phyloP scores from a whole-genome alignment of 2,329 filamentous ascomycete genomes.

The Cladosporium sp. region DNA sequence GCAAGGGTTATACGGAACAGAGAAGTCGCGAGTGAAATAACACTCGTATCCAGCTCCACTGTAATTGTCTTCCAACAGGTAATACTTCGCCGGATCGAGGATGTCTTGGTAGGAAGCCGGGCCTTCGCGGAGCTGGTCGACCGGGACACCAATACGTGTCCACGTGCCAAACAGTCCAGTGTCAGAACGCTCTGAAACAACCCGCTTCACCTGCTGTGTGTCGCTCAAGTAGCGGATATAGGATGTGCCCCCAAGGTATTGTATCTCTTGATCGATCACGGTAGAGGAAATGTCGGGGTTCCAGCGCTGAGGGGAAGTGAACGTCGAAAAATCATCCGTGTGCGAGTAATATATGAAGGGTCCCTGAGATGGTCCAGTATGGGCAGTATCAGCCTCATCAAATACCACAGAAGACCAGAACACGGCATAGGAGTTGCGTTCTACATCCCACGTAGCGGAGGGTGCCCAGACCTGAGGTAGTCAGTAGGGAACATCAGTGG shows the following conservation, averaged over 20 bases:
- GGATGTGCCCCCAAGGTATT: background rate
- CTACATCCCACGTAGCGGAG: slow-evolving; percentile 1
- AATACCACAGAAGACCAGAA: slow-evolving; percentile 3
- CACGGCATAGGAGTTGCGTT: background rate
- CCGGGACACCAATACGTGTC: background rate
- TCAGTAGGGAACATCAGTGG: background rate
- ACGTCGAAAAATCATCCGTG: background rate
- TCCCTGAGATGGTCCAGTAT: background rate
- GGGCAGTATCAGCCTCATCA: background rate
- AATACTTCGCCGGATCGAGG: slow-evolving; percentile 1
- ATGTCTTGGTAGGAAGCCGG: slow-evolving; percentile 1
- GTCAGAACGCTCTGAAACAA: background rate
- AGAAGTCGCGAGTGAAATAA: background rate
- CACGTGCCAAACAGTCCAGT: background rate
- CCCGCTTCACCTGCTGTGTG: slow-evolving; percentile 1
- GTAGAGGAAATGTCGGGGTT: background rate
- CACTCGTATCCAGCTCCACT: background rate
- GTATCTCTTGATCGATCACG: slow-evolving; percentile 5
- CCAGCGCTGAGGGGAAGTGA: background rate
- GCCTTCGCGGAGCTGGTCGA: background rate
- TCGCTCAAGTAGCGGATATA: slow-evolving; percentile 9
- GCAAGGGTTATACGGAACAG: background rate
- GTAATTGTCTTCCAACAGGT: background rate
- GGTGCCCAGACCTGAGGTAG: background rate
- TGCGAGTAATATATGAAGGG: slow-evolving; percentile 6